Percentiles rank a stretch among this genome's conserved stretches.
Conservation (phyloP, 2,329 filamentous ascomycete species). For the Sordariomycetes sp. region DNA sequence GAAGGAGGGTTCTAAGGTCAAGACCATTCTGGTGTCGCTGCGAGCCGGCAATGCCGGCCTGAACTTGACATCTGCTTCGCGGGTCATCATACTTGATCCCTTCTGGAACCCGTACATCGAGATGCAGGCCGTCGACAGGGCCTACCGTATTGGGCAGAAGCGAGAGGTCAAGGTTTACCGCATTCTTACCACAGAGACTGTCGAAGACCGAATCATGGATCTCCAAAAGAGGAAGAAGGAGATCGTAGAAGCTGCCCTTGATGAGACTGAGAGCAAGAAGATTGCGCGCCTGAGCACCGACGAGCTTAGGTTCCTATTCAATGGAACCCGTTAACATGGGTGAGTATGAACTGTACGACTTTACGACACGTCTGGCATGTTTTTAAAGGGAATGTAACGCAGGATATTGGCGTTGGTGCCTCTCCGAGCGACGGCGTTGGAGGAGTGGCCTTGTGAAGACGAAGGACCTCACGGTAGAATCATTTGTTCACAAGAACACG, state of each 20-base stretch:
- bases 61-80: conserved; percentile 73
- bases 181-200: conserved; percentile 65
- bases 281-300: conserved; percentile 56
- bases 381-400: too few species aligned
- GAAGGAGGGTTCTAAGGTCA: conserved; percentile 51
- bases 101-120: conserved; percentile 95
- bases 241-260: conserved; percentile 69
- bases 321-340: conserved; percentile 14
- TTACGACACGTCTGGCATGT: too few species aligned
- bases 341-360: too few species aligned
- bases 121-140: conserved; percentile 84
- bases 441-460: too few species aligned
- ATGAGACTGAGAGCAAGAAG: conserved; percentile 60
- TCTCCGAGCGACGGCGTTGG: too few species aligned
- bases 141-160: conserved; percentile 77
- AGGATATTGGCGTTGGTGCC: too few species aligned
- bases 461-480: too few species aligned
- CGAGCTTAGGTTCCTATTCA: conserved; percentile 65
- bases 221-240: conserved; percentile 72
- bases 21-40: conserved; percentile 74
- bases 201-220: conserved; percentile 77
- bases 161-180: conserved; percentile 70
- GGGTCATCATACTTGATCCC: conserved; percentile 84
- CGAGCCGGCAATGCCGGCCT: conserved; percentile 76
- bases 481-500: too few species aligned